Base-by-base conservation (phyloP, 2,329 filamentous ascomycete genomes). In the Xylaria hypoxylon region DNA sequence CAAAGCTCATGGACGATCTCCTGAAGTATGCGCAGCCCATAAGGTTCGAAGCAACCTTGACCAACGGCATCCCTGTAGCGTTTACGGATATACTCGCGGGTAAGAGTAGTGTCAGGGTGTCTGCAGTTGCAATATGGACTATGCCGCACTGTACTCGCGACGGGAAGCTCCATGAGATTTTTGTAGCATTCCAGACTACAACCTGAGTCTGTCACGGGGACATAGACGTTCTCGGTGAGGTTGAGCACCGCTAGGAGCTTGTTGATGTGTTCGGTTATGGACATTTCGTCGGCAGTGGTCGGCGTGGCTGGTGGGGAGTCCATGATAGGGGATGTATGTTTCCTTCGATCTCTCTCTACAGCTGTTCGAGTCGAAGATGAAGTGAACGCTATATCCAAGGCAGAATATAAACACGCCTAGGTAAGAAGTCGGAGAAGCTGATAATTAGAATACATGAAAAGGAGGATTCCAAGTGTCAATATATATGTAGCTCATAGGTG, bases 111-210 rank as follows among this genome's bases (percentile, higher is more conserved):
- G 26, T 64, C 61, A 3, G 61, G 33, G 17, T 42, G 33, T 10
- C 4, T 31, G 45, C 61, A 64, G 7, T 13, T 35, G 45, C 61
- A 64, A 6, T 31, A 42, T 15, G 53, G 15, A 33, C 2, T 8
- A 35, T 44, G 38, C 33, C n/a, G 22, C 6, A 62, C 26, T 2
- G 15, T 28, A 31, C 24, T 28, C 5, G 24, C 31, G 2, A 35
- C 51, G 3, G 60, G 50, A 17, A 62, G 51, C n/a, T 40, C 28
- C 60, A 62, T 57, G 2, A 63, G 42, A 7, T 38, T 15, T 24
- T 48, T 55, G 52, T 63, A 56, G 51, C 52, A 57, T 19, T 63
- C 60, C 7, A 63, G 6, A 2, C 44, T 42, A 44, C 60, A 63
- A 31, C 52, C 60, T 0, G 15, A 35, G 5, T 31, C 4, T 5